Percentiles rank a stretch among this genome's conserved stretches.
phyloP scores from a whole-genome alignment of 2,329 filamentous ascomycete genomes.

The Paracamarosporium sp. region DNA sequence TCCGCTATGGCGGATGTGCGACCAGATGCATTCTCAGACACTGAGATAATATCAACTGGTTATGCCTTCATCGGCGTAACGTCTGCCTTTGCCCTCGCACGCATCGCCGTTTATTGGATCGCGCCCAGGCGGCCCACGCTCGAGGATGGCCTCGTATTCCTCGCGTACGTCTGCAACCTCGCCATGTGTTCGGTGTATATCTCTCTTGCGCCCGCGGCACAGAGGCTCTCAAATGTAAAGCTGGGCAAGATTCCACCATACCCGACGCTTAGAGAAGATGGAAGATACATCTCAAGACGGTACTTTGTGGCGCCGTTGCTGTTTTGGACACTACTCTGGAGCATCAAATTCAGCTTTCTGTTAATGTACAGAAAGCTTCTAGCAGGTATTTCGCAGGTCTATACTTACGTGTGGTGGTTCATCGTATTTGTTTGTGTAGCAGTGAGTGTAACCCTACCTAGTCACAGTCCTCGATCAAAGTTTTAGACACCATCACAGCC shows the following conservation, averaged over 20 bases:
- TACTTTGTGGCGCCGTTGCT: background rate
- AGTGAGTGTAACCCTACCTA: too few species aligned
- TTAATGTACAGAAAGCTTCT: background rate
- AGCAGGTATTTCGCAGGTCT: background rate
- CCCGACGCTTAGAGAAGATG: background rate
- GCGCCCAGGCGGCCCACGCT: background rate
- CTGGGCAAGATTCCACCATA: background rate
- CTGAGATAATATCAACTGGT: background rate
- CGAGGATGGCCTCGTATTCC: background rate
- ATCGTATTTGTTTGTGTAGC: background rate
- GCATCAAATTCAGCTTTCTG: background rate
- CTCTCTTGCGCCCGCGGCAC: background rate
- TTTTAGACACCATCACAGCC: too few species aligned
- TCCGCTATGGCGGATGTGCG: background rate
- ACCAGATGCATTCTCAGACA: background rate
- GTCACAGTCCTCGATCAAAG: too few species aligned
- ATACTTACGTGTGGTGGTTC: background rate
- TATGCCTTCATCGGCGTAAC: background rate
- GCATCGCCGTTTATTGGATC: background rate
- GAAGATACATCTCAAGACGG: background rate
- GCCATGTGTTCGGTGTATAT: background rate
- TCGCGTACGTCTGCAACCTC: background rate
- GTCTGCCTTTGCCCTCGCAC: background rate
- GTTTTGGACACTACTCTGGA: background rate
- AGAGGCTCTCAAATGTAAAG: background rate